phyloP scores from a whole-genome alignment of 352 stramenopile genomes.

The Blastocystis sp. region DNA sequence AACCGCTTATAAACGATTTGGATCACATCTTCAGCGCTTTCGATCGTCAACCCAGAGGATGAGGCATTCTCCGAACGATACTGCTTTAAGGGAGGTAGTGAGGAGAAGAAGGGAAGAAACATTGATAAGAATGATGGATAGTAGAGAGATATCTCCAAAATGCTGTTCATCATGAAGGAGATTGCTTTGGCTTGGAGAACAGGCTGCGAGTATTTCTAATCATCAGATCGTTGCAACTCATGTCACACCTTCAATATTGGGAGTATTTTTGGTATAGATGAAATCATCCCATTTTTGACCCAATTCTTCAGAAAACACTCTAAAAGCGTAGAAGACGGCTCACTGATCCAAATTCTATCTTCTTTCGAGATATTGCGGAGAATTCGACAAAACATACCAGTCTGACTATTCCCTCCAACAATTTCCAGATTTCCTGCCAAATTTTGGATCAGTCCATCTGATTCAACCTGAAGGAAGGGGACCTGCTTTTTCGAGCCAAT shows the following conservation, averaged over 20 bases:
- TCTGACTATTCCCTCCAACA: background rate
- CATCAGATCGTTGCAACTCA: background rate
- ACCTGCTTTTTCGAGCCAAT: background rate
- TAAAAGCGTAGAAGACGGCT: too few species aligned
- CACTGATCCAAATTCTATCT: too few species aligned
- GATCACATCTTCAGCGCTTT: background rate
- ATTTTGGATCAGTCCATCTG: background rate
- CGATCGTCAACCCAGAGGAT: background rate
- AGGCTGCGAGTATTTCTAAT: background rate
- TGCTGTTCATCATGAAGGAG: background rate
- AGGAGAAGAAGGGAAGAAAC: background rate
- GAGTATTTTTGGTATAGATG: background rate
- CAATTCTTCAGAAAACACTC: too few species aligned
- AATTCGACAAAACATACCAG: too few species aligned
- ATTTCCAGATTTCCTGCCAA: slow-evolving; percentile 22
- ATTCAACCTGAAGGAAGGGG: background rate
- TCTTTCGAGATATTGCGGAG: too few species aligned
- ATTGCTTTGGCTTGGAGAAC: background rate
- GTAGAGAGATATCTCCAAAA: background rate
- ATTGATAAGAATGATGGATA: background rate
- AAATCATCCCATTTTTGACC: too few species aligned
- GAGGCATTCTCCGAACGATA: background rate
- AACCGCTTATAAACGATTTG: background rate
- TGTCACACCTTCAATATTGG: background rate
- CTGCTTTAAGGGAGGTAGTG: too few species aligned